Evolutionary conservation across 352 stramenopile genomes (phyloP), one percentile per base, ranked within the genome.

Genomic region (Pythium apleroticum): DNA sequence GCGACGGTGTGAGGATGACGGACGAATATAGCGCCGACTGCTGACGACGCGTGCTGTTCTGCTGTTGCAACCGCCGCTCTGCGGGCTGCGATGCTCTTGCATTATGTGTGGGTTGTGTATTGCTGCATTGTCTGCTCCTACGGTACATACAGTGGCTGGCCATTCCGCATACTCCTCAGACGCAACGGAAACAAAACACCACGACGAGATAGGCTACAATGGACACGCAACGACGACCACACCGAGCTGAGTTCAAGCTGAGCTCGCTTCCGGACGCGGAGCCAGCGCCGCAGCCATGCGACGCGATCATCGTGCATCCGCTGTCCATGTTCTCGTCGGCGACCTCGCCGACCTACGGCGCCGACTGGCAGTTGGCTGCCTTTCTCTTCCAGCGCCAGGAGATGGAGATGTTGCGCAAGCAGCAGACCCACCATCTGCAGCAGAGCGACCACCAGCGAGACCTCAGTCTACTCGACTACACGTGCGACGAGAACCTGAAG

Each of bases 401-500:
- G 52, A 67, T 79, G 59, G 63, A 76, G 58, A 66, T 69, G 49
- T 59, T 81, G 57, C 55, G 76, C 35, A 41, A 65, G 39, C 57
- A 74, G 28, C 60, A 75, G 25, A 59, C 68, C 43, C n/a, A 49
- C 20, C 56, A 57, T 17, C 30, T 57, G 43, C 52, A 63, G 25
- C 22, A 54, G 35, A 45, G 8, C n/a, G 37, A 60, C 24, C 43
- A 52, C 1, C 8, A 19, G 25, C 67, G 54, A 25, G 24, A 30
- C 19, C 52, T 59, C 17, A 50, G 52, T n/a, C 73, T 93, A 48
- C 65, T 93, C 24, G 81, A 93, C 70, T 86, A 74, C 62, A 83
- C 83, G 11, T 93, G 85, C 62, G 85, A 93, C 57, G 85, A 93
- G 52, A 91, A 85, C 54, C 33, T 93, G 24, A 67, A 74, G 58